These are phyloP conservation scores for Aspergillus sp. DNA, from an alignment of 2,329 filamentous ascomycete species.

Conservation along the genomic window DNA sequence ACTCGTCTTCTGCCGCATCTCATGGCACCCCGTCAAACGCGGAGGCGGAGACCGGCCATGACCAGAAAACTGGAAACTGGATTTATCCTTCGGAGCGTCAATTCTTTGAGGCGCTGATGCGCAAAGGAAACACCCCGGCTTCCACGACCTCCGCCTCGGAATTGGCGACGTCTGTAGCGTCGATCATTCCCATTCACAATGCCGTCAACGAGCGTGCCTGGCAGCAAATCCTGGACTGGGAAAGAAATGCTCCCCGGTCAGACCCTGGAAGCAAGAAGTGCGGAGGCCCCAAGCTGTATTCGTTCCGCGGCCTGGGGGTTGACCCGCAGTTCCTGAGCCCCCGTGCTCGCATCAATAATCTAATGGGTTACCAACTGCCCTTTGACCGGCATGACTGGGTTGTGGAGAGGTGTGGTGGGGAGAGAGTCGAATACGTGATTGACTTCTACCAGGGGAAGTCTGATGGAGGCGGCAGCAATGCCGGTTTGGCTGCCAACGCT, in stretches of 20 bases:
- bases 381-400: slow-evolving; percentile 99
- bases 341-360: slow-evolving; percentile 75
- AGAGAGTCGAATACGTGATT: slow-evolving; percentile 87
- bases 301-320: slow-evolving; percentile 67
- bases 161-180: slow-evolving; percentile 73
- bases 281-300: slow-evolving; percentile 76
- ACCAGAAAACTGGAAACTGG: slow-evolving; percentile 78
- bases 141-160: slow-evolving; percentile 40
- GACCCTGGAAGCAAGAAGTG: slow-evolving; percentile 63
- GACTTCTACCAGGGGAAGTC: slow-evolving; percentile 87
- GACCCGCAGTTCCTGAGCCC: slow-evolving; percentile 67
- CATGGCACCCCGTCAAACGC: slow-evolving; percentile 62
- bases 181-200: slow-evolving; percentile 96
- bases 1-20: slow-evolving; percentile 29
- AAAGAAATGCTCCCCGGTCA: slow-evolving; percentile 61
- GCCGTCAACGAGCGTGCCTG: slow-evolving; percentile 97
- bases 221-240: slow-evolving; percentile 89
- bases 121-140: slow-evolving; percentile 76
- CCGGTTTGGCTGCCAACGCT: slow-evolving; percentile 31
- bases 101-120: slow-evolving; percentile 96
- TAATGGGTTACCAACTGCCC: slow-evolving; percentile 83
- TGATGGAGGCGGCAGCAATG: slow-evolving; percentile 26
- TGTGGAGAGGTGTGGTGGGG: slow-evolving; percentile 78
- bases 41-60: slow-evolving; percentile 73
- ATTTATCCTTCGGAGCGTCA: slow-evolving; percentile 95